These are phyloP conservation scores for Stephania japonica DNA, from an alignment of 164 flowering plant species.

Conservation along the genomic window DNA sequence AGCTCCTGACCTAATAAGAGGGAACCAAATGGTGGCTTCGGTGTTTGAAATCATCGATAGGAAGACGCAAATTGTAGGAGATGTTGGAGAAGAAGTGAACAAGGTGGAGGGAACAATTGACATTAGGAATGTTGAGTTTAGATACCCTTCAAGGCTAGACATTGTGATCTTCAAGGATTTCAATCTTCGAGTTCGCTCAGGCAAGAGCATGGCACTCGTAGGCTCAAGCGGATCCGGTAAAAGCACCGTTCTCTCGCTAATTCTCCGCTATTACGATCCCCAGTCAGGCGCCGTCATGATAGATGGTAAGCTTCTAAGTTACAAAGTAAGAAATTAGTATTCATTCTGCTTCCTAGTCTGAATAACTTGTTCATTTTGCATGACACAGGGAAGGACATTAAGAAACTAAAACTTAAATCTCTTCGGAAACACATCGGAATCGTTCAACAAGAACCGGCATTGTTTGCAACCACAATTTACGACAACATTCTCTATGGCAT, in stretches of 20 bases:
- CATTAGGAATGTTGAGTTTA: conserved; percentile 56
- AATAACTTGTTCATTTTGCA: background rate
- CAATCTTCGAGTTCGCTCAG: conserved; percentile 57
- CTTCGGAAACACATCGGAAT: conserved; percentile 79
- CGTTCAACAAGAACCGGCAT: conserved; percentile 97
- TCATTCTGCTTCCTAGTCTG: background rate
- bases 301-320: conserved; percentile 52
- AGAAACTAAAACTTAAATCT: conserved; percentile 66
- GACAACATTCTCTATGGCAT: conserved; percentile 91
- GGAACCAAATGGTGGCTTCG: conserved; percentile 87
- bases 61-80: conserved; percentile 52
- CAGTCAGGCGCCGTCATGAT: conserved; percentile 71
- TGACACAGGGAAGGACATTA: conserved; percentile 74
- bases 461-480: conserved; percentile 83
- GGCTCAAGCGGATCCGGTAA: conserved; percentile 98
- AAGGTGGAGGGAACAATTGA: conserved; percentile 76
- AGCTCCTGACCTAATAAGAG: conserved; percentile 88
- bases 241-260: conserved; percentile 84
- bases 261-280: conserved; percentile 87
- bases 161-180: conserved; percentile 70
- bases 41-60: conserved; percentile 81
- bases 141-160: conserved; percentile 90
- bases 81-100: conserved; percentile 63
- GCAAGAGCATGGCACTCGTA: conserved; percentile 89
- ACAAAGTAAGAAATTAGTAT: too few species aligned